phyloP scores from a whole-genome alignment of 495 filamentous ascomycete species.

The Neohortaea acidophila region DNA sequence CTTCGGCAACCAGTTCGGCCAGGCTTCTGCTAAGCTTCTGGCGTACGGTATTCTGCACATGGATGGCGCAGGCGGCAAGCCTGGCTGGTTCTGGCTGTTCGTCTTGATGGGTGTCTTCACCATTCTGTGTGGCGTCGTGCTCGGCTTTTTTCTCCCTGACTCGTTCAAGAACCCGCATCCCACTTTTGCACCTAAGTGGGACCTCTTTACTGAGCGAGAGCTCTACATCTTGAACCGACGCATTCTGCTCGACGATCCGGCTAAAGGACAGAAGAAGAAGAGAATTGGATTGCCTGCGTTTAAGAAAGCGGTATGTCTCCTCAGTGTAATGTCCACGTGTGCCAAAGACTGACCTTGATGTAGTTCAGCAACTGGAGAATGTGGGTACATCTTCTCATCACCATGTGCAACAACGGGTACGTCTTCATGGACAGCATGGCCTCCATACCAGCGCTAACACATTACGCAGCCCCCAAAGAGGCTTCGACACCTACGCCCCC shows the following conservation, averaged over 20 bases:
- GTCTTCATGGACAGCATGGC: too few relatives aligned
- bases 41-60: conserved; percentile 36
- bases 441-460: too few relatives aligned
- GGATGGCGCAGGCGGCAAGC: conserved; percentile 32
- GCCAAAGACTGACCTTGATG: conserved; percentile 18
- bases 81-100: conserved; percentile 36
- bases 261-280: conserved; percentile 9
- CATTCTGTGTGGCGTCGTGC: conserved; percentile 22
- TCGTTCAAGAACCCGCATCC: conserved; percentile 2
- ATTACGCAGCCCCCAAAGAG: conserved; percentile 1
- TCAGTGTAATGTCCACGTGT: neutral
- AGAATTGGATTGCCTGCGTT: conserved; percentile 5
- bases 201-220: conserved; percentile 21
- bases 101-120: conserved; percentile 4
- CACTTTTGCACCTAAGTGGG: conserved; percentile 1
- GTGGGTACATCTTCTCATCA: conserved; percentile 29
- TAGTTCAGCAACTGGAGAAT: conserved; percentile 32
- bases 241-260: conserved; percentile 28
- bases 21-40: conserved; percentile 38
- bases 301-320: conserved; percentile 10
- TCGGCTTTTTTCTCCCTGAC: conserved; percentile 35
- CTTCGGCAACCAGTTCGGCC: conserved; percentile 38
- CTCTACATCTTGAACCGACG: conserved; percentile 26
- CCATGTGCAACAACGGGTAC: conserved; percentile 19
- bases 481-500: conserved; percentile 34